phyloP scores from a whole-genome alignment of 805 yeast genomes.

The Saccharomycopsis fibuligera region DNA sequence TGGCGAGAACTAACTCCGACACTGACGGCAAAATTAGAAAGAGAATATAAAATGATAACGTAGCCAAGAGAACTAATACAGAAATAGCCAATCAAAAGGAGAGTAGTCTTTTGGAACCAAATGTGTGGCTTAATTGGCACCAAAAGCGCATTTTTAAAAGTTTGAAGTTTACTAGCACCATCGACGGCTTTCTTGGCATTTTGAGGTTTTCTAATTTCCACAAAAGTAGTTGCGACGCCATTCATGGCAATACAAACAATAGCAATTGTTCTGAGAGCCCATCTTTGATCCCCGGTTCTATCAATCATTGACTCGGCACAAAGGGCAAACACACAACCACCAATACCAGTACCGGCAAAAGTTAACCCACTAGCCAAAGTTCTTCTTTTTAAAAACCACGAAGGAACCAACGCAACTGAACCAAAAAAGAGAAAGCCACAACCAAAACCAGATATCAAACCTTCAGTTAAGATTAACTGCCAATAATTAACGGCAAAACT shows the following conservation, averaged over 20 bases:
- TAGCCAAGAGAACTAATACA: conserved; percentile 37
- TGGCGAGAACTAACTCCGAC: conserved; percentile 40
- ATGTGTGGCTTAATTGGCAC: conserved; percentile 32
- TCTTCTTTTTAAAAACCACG: conserved; percentile 46
- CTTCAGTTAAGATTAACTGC: conserved; percentile 49
- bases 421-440: conserved; percentile 48
- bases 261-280: conserved; percentile 43
- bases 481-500: conserved; percentile 44
- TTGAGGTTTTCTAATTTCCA: conserved; percentile 37
- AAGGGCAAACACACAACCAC: conserved; percentile 41
- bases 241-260: conserved; percentile 35
- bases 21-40: conserved; percentile 40
- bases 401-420: conserved; percentile 41
- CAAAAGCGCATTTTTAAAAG: conserved; percentile 26
- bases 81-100: conserved; percentile 33
- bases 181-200: conserved; percentile 13
- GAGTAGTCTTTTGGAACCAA: conserved; percentile 26
- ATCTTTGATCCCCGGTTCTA: conserved; percentile 36
- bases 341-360: conserved; percentile 46
- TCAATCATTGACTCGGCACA: conserved; percentile 37
- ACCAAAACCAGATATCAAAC: conserved; percentile 44
- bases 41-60: conserved; percentile 38
- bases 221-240: conserved; percentile 34
- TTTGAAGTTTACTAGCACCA: conserved; percentile 1
- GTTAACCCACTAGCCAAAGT: conserved; percentile 46